These are phyloP conservation scores for Quercus mongolica DNA, from an alignment of 306 rosid genomes.

Conservation along the genomic window DNA sequence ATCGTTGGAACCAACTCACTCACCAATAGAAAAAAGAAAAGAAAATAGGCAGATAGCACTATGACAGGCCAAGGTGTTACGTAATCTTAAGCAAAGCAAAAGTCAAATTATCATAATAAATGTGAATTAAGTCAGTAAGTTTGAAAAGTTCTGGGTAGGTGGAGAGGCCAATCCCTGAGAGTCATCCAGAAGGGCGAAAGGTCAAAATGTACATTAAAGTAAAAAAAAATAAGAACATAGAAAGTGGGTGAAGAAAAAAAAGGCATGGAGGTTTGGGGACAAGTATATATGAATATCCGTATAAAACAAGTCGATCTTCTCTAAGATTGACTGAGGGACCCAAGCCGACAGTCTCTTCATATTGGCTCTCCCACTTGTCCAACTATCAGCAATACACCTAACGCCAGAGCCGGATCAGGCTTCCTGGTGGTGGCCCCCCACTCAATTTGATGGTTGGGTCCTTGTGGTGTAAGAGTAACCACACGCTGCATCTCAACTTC, in stretches of 20 bases:
- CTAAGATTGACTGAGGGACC: slow-evolving; percentile 2
- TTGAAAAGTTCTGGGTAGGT: not conserved
- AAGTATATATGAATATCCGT: not conserved
- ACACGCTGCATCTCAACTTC: not conserved
- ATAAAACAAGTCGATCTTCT: not conserved
- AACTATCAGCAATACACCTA: not conserved
- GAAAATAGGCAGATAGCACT: not conserved
- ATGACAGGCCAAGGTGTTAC: not conserved
- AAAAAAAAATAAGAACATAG: not conserved
- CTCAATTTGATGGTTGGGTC: slow-evolving; percentile 5
- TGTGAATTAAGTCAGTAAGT: too few relatives aligned
- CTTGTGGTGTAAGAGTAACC: not conserved
- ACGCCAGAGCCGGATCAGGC: slow-evolving; percentile 24
- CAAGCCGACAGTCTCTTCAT: not conserved
- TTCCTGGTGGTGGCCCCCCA: slow-evolving; percentile 1
- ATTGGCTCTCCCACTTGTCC: slow-evolving; percentile 9
- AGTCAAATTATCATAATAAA: not conserved
- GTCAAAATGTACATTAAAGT: not conserved
- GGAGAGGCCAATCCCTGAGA: not conserved
- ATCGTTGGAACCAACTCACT: too few relatives aligned
- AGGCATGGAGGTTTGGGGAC: not conserved
- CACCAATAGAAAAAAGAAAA: too few relatives aligned
- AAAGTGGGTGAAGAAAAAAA: not conserved
- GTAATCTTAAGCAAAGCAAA: not conserved
- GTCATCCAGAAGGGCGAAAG: not conserved